Evolutionary conservation across 2,329 filamentous ascomycete species (phyloP), one percentile per base, ranked within the genome.

Genomic region (Ophiostoma angusticollis): DNA sequence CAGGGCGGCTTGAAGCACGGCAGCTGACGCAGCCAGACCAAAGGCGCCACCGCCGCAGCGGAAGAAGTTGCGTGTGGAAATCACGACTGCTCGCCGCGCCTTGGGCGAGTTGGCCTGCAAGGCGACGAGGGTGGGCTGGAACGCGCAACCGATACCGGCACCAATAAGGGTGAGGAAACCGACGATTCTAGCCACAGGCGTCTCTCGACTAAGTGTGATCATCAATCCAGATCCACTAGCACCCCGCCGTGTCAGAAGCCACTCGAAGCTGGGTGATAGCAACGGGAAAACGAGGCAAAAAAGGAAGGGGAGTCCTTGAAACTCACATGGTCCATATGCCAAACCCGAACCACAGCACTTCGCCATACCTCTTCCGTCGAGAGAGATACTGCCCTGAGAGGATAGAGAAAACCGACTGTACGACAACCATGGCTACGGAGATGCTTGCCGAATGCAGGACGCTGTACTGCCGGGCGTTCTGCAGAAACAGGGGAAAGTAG

Each of bases 71-170:
- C 59, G 52, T 14, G 57, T 47, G 0, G 54, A 53, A 1, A 55
- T 61, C 2, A 54, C 53, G 23, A 61, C 58, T 7, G 59, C 59
- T 0, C 59, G 52, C 23, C 59, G 55, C 22, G 54, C 50, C 23
- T 49, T 55, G 8, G 50, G 49, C 1, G 49, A 53, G 36, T 60
- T 54, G 19, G 59, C 58, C 22, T 60, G 54, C 35, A 60, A 47
- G 2, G 52, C 58, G 1, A 61, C 51, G n/a, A 60, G 46, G 13
- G 56, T 58, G 8, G 58, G 58, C 36, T 62, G 58, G 32, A 61
- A 48, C 1, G 53, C 56, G 18, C 52, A 45, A 1, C 59, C 59
- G 5, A 56, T 49, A 6, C 57, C 57, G 1, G 51, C 42, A 5
- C 59, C 59, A 8, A 57, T 50, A 8, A 61, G 41, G 5, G 57